Base-by-base conservation (phyloP, 176 grass and related monocot genomes). In the Luzula sylvatica region DNA sequence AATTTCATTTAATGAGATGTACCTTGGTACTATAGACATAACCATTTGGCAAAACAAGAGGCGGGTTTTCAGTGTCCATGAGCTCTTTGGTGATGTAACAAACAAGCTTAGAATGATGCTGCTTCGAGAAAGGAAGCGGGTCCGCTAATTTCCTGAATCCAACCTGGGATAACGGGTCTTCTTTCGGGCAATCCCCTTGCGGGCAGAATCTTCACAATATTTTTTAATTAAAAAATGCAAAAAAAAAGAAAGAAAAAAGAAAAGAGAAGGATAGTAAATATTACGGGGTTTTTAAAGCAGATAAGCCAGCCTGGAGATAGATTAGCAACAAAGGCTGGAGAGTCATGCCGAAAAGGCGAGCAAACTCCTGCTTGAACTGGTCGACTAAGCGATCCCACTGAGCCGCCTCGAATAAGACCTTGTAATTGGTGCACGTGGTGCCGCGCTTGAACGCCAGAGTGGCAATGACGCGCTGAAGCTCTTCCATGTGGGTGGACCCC, bases 61-160 rank as follows among this genome's bases (percentile, higher is more conserved):
- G 93, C 0, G 93, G 93, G 20, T 98, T 98, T 71, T 98, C 93
- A 0, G 86, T 89, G 68, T 98, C 93, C 93, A 98, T 98, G 57
- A 77, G 75, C 55, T 98, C 82, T 73, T 99, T 92, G 18, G 93
- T 87, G 49, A 99, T 92, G 75, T 86, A 82, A 69, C 93, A 99
- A 19, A 99, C 86, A 0, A 99, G 78, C 66, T 92, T 99, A 1
- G 93, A 99, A 52, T 99, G 86, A 54, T 99, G 78, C 43, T 87
- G 86, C 52, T 99, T 99, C 1, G 86, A 92, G 61, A 81, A 77
- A 8, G 93, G 93, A 17, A 99, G 61, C 0, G 81, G 82, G 28
- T 86, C 93, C 0, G 93, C 86, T 30, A 99, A 72, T 75, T 79
- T 99, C 59, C 78, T 73, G 69, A 99, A 92, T 28, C 82, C 72